Evolutionary conservation across 23 red algal genomes (phyloP).

Genomic region (Gracilaria caudata): DNA sequence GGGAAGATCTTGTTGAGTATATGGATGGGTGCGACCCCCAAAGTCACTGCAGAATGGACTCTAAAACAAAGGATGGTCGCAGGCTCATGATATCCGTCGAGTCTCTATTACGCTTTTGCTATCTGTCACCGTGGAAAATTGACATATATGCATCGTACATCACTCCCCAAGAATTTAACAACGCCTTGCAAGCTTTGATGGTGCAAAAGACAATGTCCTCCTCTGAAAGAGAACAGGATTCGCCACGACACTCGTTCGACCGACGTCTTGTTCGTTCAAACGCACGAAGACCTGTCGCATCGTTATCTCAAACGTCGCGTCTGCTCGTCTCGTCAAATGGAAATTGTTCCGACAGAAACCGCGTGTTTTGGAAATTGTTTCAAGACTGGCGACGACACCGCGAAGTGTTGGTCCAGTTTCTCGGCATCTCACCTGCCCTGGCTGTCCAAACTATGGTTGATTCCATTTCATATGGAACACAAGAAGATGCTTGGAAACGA

Average conservation of each 20-base stretch:
- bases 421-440: slow-evolving; percentile 3
- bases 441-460: slow-evolving; percentile 30
- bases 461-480: slow-evolving; percentile 44
- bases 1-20: slow-evolving; percentile 44
- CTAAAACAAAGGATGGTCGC: slow-evolving; percentile 3
- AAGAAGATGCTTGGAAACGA: slow-evolving; percentile 12
- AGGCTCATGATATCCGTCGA: slow-evolving; percentile 55
- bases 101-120: slow-evolving; percentile 35
- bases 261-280: slow-evolving; percentile 38
- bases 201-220: neutral
- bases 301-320: slow-evolving; percentile 15
- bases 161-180: slow-evolving; percentile 29
- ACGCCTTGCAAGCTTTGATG: neutral
- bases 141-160: slow-evolving; percentile 56
- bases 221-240: neutral
- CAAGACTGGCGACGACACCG: slow-evolving; percentile 51
- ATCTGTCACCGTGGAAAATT: slow-evolving; percentile 62
- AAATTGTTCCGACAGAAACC: slow-evolving; percentile 8
- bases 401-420: slow-evolving; percentile 29
- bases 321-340: neutral
- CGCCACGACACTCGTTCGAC: slow-evolving; percentile 3
- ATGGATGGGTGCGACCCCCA: neutral
- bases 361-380: slow-evolving; percentile 52
- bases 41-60: slow-evolving; percentile 21
- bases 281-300: slow-evolving; percentile 40